These are phyloP conservation scores for Cucumis melo DNA, from an alignment of 306 rosid genomes.

Conservation along the genomic window DNA sequence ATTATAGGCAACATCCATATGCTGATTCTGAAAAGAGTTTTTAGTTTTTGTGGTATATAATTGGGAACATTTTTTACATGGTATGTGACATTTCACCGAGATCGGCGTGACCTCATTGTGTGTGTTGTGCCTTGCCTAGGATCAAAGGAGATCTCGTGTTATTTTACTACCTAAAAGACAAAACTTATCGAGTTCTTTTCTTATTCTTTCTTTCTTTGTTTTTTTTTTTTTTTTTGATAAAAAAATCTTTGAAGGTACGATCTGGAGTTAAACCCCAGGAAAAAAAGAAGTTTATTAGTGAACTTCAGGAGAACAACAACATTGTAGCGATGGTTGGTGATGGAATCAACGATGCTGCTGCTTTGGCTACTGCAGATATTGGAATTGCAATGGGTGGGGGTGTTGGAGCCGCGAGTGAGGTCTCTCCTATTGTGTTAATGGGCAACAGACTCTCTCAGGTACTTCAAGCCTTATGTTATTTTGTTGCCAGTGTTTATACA, in stretches of 20 bases:
- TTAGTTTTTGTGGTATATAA: neutral
- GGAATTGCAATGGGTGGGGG: slow-evolving; percentile 96
- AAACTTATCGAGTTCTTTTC: neutral
- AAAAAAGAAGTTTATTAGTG: slow-evolving; percentile 58
- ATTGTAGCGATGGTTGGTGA: slow-evolving; percentile 96
- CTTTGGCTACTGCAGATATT: slow-evolving; percentile 78
- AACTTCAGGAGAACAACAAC: slow-evolving; percentile 48
- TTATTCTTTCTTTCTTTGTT: too few relatives aligned
- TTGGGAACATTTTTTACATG: neutral
- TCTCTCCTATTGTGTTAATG: slow-evolving; percentile 83
- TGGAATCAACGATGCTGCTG: slow-evolving; percentile 97
- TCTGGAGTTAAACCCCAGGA: slow-evolving; percentile 77
- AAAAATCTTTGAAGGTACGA: slow-evolving; percentile 39
- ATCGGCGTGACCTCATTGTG: neutral
- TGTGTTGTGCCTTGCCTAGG: neutral
- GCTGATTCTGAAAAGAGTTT: neutral
- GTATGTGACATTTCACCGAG: neutral
- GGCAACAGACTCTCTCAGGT: slow-evolving; percentile 92
- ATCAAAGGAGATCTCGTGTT: neutral
- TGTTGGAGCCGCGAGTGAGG: slow-evolving; percentile 99
- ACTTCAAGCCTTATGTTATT: neutral
- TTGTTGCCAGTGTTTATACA: neutral
- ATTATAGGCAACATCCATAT: neutral
- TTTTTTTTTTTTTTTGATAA: too few relatives aligned
- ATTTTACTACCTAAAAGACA: neutral